Percentiles rank a stretch among this genome's conserved stretches.
phyloP scores from a whole-genome alignment of 2,329 filamentous ascomycete genomes.

The Verticillium dahliae region DNA sequence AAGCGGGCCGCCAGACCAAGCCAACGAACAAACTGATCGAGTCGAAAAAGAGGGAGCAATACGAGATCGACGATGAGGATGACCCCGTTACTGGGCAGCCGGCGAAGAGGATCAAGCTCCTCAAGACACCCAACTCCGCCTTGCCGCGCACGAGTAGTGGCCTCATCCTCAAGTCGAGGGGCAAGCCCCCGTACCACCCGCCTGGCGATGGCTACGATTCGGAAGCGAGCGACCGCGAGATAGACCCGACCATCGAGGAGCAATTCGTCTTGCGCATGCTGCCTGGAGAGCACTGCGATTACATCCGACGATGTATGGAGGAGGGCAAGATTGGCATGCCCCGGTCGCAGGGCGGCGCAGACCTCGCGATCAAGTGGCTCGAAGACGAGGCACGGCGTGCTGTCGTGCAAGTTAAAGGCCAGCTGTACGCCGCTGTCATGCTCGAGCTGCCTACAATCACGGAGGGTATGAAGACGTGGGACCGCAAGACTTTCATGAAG shows the following conservation, averaged over 20 bases:
- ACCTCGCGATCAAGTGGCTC: constrained; percentile 76
- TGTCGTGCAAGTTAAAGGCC: constrained; percentile 61
- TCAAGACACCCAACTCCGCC: constrained; percentile 27
- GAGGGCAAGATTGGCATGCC: constrained; percentile 70
- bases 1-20: constrained; percentile 53
- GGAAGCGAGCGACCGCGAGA: constrained; percentile 84
- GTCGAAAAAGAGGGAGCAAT: constrained; percentile 55
- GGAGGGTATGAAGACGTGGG: constrained; percentile 91
- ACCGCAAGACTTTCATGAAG: constrained; percentile 82
- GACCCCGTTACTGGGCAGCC: constrained; percentile 26
- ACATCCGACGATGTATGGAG: constrained; percentile 67
- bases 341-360: constrained; percentile 59
- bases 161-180: constrained; percentile 53
- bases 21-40: constrained; percentile 51
- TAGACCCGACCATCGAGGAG: constrained; percentile 82
- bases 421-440: constrained; percentile 69
- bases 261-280: constrained; percentile 86
- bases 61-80: constrained; percentile 45
- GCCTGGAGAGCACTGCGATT: constrained; percentile 79
- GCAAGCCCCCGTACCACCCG: constrained; percentile 61
- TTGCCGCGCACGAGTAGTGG: constrained; percentile 18
- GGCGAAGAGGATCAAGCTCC: constrained; percentile 49
- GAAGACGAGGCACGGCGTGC: constrained; percentile 68
- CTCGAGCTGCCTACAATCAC: constrained; percentile 83
- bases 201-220: constrained; percentile 92